phyloP scores from a whole-genome alignment of 2,329 filamentous ascomycete genomes.

The Trichoderma sp. region DNA sequence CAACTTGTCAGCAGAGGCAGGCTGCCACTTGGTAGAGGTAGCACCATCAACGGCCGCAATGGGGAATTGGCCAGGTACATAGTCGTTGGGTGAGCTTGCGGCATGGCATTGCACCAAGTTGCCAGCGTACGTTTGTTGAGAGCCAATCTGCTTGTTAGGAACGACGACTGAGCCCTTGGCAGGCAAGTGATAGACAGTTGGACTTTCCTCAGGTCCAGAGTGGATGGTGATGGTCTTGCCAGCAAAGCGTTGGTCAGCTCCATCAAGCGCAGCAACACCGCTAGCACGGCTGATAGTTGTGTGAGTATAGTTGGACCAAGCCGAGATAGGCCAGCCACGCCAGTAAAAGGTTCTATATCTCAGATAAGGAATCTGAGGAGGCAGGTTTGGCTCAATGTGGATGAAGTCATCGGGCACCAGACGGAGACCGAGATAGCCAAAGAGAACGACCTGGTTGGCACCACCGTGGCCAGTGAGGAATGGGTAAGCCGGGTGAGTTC shows the following conservation, averaged over 20 bases:
- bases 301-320: constrained; percentile 28
- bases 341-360: constrained; percentile 29
- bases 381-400: constrained; percentile 59
- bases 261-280: constrained; percentile 40
- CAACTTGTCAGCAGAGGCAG: constrained; percentile 18
- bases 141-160: constrained; percentile 56
- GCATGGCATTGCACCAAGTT: constrained; percentile 66
- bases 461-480: constrained; percentile 71
- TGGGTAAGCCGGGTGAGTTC: constrained; percentile 56
- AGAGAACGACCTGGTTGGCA: constrained; percentile 63
- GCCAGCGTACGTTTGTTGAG: constrained; percentile 50
- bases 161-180: constrained; percentile 51
- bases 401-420: constrained; percentile 58
- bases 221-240: constrained; percentile 56
- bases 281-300: constrained; percentile 30
- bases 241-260: constrained; percentile 53
- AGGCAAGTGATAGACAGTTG: constrained; percentile 43
- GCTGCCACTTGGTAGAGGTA: constrained; percentile 26
- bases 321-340: constrained; percentile 28
- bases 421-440: constrained; percentile 65
- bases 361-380: constrained; percentile 53
- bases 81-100: constrained; percentile 45
- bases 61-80: constrained; percentile 66
- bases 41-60: constrained; percentile 23
- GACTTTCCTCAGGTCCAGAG: constrained; percentile 43